phyloP scores from a whole-genome alignment of 2,329 filamentous ascomycete genomes.

The Aspergillus intermedius region DNA sequence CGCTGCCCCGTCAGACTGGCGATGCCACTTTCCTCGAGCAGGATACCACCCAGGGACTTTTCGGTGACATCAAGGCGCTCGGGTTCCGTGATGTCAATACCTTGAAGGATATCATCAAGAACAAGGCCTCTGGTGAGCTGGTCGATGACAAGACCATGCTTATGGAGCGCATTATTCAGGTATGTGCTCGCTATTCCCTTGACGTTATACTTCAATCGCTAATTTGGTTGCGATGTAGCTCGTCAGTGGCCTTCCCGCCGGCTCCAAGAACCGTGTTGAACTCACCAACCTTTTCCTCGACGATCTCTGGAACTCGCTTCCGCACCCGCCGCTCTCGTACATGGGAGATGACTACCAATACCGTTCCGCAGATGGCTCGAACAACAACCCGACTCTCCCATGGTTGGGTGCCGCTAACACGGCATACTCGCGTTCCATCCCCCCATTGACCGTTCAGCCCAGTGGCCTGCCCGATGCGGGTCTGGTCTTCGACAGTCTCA shows the following conservation, averaged over 20 bases:
- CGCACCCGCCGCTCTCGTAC: conserved; percentile 65
- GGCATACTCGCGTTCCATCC: conserved; percentile 59
- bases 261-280: conserved; percentile 55
- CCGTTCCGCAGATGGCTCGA: conserved; percentile 62
- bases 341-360: conserved; percentile 55
- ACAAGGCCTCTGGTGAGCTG: conserved; percentile 57
- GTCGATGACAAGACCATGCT: conserved; percentile 71
- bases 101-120: conserved; percentile 53
- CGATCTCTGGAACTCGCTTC: conserved; percentile 63
- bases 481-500: conserved; percentile 41
- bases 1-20: conserved; percentile 57
- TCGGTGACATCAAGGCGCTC: conserved; percentile 54
- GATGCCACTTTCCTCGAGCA: conserved; percentile 55
- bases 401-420: conserved; percentile 61
- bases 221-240: conserved; percentile 37
- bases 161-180: conserved; percentile 64
- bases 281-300: conserved; percentile 63
- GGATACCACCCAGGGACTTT: conserved; percentile 47
- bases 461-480: conserved; percentile 62
- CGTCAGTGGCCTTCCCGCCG: conserved; percentile 57
- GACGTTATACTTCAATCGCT: not conserved
- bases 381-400: conserved; percentile 63
- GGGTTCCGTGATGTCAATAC: conserved; percentile 56
- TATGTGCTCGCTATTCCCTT: conserved; percentile 12
- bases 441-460: conserved; percentile 53